Base-by-base conservation (phyloP, 345 rosid genomes). In the Camelina hispida region DNA sequence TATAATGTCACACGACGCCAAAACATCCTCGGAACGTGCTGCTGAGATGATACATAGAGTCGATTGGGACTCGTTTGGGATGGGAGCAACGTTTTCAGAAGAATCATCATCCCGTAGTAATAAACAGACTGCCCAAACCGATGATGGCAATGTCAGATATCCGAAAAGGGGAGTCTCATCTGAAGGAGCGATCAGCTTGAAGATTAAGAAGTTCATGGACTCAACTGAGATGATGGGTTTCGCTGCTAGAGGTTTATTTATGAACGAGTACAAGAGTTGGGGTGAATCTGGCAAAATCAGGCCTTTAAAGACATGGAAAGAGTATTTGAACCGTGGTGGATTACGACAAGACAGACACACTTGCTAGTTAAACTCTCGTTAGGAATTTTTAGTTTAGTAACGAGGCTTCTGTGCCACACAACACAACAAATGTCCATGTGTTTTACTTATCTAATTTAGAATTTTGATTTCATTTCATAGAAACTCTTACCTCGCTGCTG, bases 201-300 rank as follows among this genome's bases (percentile, higher is more conserved):
- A 86, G 75, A 81, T 89, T 55, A 83, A 83, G 48, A 83, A 84
- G 61, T 83, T 62, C 12, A 55, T 84, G 81, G 87, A 86, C 58
- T 84, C 91, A 6, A 77, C 85, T 0, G 93, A 91, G 74, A 79
- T 90, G 3, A 78, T 91, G 86, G 90, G 95, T 13, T 94, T 94
- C 4, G 93, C 98, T 0, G 97, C 98, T 5, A 88, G 81, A 76
- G 91, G 85, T 32, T 62, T 91, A 56, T 84, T 91, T 68, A 12
- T 58, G 77, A 89, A 69, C 28, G n/a, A 20, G 23, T 28, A 78
- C 22, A 62, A 71, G 68, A 42, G 61, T 4, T 72, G 72, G 44
- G 79, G 52, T 48, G 62, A 46, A 23, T 14, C 23, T 25, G 52
- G 56, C 5, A 61, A 35, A 73, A 22, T 64, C 3, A 37, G 68